phyloP scores from a whole-genome alignment of 371 early-diverging fungal species.

The Funneliformis caledonium region DNA sequence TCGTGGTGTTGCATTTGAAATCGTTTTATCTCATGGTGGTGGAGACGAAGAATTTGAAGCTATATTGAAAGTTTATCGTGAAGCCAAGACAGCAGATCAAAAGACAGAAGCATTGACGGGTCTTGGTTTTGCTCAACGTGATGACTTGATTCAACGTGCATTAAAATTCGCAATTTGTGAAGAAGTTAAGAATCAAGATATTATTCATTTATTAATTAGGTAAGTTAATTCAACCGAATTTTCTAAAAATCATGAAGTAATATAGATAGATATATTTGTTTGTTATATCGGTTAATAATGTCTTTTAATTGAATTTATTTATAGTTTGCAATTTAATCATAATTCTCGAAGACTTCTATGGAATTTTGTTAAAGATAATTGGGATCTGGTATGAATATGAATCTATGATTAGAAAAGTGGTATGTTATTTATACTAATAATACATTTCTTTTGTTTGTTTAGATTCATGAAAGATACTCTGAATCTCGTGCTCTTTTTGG shows the following conservation, averaged over 20 bases:
- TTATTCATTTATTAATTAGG: conserved; percentile 49
- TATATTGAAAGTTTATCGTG: conserved; percentile 74
- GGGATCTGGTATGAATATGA: conserved; percentile 55
- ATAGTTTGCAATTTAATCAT: conserved; percentile 65
- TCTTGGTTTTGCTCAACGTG: conserved; percentile 72
- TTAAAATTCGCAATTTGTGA: conserved; percentile 72
- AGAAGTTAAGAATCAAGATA: conserved; percentile 84
- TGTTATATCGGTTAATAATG: conserved; percentile 10
- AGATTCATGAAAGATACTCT: conserved; percentile 61
- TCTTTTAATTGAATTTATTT: conserved; percentile 46
- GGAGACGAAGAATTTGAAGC: conserved; percentile 78
- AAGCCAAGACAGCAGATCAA: conserved; percentile 72
- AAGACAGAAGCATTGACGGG: conserved; percentile 76
- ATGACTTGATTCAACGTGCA: conserved; percentile 60
- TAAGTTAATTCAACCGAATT: conserved; percentile 4
- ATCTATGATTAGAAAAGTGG: too few species aligned
- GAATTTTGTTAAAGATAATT: conserved; percentile 81
- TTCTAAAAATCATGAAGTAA: neutral
- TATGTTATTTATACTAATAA: too few species aligned
- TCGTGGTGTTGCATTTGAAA: conserved; percentile 78
- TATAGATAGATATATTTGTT: too few species aligned
- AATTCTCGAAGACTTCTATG: conserved; percentile 72
- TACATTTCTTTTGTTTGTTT: neutral
- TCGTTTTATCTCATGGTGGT: conserved; percentile 71
- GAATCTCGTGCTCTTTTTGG: conserved; percentile 79